phyloP scores from a whole-genome alignment of 169 alveolate species.

The Plasmodium ovale region DNA sequence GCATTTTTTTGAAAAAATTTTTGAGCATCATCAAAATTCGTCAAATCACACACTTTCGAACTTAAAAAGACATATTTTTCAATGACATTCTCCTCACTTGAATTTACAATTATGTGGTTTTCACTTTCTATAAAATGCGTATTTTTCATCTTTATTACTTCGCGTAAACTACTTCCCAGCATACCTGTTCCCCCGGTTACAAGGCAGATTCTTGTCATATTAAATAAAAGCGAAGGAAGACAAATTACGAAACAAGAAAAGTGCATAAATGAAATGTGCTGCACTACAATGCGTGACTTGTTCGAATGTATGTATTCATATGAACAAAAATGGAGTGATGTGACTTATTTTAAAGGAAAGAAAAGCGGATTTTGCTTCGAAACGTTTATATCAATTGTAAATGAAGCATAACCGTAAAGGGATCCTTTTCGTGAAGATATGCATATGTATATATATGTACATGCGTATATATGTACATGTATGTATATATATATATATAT shows the following conservation, averaged over 20 bases:
- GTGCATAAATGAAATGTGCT: no score
- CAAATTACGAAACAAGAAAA: neutral
- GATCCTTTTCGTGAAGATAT: neutral
- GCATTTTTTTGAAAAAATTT: slow-evolving; percentile 45
- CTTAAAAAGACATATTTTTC: slow-evolving; percentile 71
- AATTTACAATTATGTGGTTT: slow-evolving; percentile 64
- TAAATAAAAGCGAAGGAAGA: neutral
- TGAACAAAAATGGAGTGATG: neutral
- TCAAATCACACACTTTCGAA: slow-evolving; percentile 68
- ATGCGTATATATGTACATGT: no score
- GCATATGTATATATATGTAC: no score
- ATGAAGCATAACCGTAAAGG: neutral
- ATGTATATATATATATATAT: no score
- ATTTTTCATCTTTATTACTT: slow-evolving; percentile 39
- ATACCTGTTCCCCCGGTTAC: slow-evolving; percentile 74
- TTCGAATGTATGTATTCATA: neutral
- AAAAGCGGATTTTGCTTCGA: neutral
- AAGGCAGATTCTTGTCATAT: slow-evolving; percentile 58
- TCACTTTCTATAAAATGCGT: slow-evolving; percentile 28
- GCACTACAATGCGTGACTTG: no score
- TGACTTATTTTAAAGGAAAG: neutral
- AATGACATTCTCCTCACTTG: slow-evolving; percentile 44
- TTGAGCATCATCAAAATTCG: slow-evolving; percentile 40
- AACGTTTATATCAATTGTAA: neutral
- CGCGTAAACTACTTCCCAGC: slow-evolving; percentile 68